Evolutionary conservation across 2,329 filamentous ascomycete species (phyloP).

Genomic region (Beauveria rudraprayagi): DNA sequence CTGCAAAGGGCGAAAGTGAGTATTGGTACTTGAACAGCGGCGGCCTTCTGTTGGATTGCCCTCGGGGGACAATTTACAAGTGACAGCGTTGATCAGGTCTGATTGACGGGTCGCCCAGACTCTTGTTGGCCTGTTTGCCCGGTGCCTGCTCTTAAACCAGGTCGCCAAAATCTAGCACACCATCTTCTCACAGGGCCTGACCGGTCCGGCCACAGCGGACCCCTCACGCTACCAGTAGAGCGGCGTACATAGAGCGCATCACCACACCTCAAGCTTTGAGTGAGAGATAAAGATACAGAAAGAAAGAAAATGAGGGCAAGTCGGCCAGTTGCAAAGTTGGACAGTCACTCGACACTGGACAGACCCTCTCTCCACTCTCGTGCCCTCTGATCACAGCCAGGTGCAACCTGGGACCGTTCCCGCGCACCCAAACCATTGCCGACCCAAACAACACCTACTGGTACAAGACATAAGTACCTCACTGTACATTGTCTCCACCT

Average conservation of each 20-base stretch:
- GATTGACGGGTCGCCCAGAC: too few species aligned
- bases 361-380: neutral
- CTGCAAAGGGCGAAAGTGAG: neutral
- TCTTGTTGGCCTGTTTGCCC: too few species aligned
- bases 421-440: neutral
- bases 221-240: neutral
- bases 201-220: constrained; percentile 1
- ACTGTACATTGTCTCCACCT: neutral
- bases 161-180: neutral
- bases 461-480: neutral
- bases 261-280: neutral
- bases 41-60: too few species aligned
- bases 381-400: neutral
- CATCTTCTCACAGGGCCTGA: neutral
- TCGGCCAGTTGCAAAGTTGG: neutral
- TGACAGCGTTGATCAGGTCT: too few species aligned
- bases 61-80: neutral
- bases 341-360: too few species aligned
- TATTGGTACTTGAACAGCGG: too few species aligned
- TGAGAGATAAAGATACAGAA: neutral
- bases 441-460: neutral
- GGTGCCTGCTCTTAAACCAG: too few species aligned
- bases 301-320: too few species aligned
- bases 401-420: neutral
- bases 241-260: neutral